Evolutionary conservation across 2,329 filamentous ascomycete genomes (phyloP), one percentile per base, ranked within the genome.

Genomic region (Raffaelea deltoideospora): DNA sequence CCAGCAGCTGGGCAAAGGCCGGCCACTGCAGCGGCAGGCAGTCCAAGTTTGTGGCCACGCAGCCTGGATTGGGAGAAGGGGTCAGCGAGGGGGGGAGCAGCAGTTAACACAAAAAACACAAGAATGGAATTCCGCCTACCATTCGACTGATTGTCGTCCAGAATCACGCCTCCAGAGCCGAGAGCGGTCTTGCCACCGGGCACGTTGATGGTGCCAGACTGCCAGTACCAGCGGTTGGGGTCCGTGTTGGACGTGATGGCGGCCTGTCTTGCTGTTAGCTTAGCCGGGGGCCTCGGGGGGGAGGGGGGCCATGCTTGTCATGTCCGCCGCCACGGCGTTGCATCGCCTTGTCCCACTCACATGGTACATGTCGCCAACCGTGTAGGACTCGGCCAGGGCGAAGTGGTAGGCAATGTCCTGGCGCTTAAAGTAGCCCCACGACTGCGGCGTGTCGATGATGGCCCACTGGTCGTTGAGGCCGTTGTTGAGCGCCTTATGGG

Each of bases 21-120:
- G 65, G 65, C 67, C 67, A 71, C 39, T 65, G 64, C 15, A 69
- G 52, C 0, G 67, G 67, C 34, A 67, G 67, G 46, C 66, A 70
- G 46, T 65, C 67, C 34, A 69, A 53, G 24, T 59, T 50, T 2
- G 52, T 45, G 4, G 34, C 44, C 17, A 65, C 61, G 35, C 65
- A 69, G 14, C 54, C 53, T 4, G 48, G 11, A 8, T 26, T 13
- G 8, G 8, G 8, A 26, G 8, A 15, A 11, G 17, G 13, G 13
- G 9, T 33, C 7, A 37, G 20, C 13, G 8, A 8, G 14, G 32
- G 6, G 55, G 56, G 8, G 22, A n/a, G 20, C 3, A 9, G 17
- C 1, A 17, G 19, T 11, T 22, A 10, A 8, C 8, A 19, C 8
- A 20, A 32, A 19, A 11, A 9, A 33, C 17, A 19, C 13, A 23